Evolutionary conservation across 2,329 filamentous ascomycete genomes (phyloP).

Genomic region (Neonectria ditissima): DNA sequence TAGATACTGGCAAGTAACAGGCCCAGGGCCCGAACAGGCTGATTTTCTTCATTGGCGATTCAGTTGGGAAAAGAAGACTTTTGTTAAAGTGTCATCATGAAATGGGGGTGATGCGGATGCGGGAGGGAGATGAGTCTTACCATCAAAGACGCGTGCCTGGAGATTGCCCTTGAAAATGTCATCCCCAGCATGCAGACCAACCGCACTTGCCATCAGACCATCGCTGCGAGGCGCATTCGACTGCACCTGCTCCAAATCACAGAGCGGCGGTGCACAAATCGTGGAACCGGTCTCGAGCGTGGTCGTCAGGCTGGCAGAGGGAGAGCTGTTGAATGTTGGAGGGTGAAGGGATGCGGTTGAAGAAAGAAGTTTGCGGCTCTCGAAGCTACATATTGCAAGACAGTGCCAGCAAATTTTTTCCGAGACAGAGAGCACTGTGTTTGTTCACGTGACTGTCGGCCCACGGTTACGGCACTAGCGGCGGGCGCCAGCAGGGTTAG

Average conservation of each 20-base stretch:
- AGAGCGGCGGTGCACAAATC: constrained; percentile 28
- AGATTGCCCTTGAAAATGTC: constrained; percentile 21
- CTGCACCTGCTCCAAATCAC: constrained; percentile 28
- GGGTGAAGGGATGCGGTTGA: constrained; percentile 32
- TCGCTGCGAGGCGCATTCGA: constrained; percentile 6
- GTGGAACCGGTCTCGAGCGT: constrained; percentile 22
- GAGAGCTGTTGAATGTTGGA: constrained; percentile 25
- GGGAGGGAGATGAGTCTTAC: constrained; percentile 41
- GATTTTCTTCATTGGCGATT: constrained; percentile 87
- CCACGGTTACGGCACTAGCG: constrained; percentile 32
- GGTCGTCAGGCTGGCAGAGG: constrained; percentile 21
- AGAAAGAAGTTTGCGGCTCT: constrained; percentile 34
- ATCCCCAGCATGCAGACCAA: constrained; percentile 22
- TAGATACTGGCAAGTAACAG: constrained; percentile 95
- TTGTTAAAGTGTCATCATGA: constrained; percentile 78
- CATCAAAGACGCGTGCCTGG: constrained; percentile 26
- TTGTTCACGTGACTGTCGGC: constrained; percentile 37
- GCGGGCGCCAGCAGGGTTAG: constrained; percentile 31
- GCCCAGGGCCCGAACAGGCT: constrained; percentile 75
- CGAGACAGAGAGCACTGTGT: constrained; percentile 43
- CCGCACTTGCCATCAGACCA: constrained; percentile 18
- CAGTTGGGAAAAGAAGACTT: constrained; percentile 89
- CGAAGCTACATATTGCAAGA: constrained; percentile 48
- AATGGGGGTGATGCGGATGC: constrained; percentile 44
- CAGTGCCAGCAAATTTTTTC: constrained; percentile 49